Base-by-base conservation (phyloP, 495 filamentous ascomycete species). In the Aspergillus campestris region DNA sequence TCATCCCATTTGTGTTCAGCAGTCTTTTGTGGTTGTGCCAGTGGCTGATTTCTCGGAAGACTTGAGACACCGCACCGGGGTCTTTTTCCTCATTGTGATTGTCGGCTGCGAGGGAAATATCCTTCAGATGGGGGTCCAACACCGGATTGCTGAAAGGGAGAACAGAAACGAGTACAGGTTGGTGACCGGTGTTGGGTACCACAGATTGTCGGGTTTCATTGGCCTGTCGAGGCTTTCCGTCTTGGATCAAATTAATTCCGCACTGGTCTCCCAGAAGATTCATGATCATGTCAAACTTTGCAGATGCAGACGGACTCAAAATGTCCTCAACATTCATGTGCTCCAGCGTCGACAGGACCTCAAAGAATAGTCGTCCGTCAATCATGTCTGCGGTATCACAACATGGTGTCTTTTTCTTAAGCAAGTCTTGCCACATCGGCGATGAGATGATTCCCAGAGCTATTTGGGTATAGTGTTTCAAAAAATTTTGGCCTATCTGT, bases 361-460 rank as follows among this genome's bases (percentile, higher is more conserved):
- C 60, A 55, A 58, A 48, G 43, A 83, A 75, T 2, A 86, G 50
- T 34, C 78, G 67, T 12, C 83, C 84, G 53, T 88, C 84, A n/a
- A 87, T 44, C 8, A 81, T 56, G 54, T 88, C 84, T 14, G 64
- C 70, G 0, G 80, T 49, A 51, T 86, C 77, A 52, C 70, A 77
- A 24, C 38, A 35, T 32, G 52, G 8, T 7, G 38, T 18, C 6
- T 36, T 40, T 30, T 53, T 30, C 29, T 55, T 40, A 7, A 41
- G 47, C 34, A 42, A 13, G 6, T 44, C 5, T 13, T 51, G 31
- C 57, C 61, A 62, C 5, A 35, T 28, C 6, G 24, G 24, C 2
- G 53, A 55, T 2, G 28, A 34, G 8, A 51, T 27, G 11, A 46
- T 32, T n/a, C 31, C 6, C 6, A 14, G 2, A 12, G 45, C 8